Percentiles rank a stretch among this genome's conserved stretches.
phyloP scores from a whole-genome alignment of 805 yeast species.

The Lipomyces spencermartinsiae region DNA sequence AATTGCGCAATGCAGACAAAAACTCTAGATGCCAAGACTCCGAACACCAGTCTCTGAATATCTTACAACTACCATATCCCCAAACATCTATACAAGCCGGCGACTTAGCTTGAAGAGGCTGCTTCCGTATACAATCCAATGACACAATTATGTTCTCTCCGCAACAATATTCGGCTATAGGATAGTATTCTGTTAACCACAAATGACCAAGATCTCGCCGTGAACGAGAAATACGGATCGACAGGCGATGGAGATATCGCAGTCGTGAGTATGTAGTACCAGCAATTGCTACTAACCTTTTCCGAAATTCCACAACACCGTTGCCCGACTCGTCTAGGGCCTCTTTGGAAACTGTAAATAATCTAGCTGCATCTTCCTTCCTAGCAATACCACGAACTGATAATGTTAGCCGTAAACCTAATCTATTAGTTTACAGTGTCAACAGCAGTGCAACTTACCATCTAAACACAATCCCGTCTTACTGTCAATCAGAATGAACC shows the following conservation, averaged over 20 bases:
- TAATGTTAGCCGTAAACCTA: not conserved
- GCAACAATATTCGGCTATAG: slow-evolving; percentile 28
- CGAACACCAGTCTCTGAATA: not conserved
- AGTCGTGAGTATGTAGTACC: not conserved
- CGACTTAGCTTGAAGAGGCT: not conserved
- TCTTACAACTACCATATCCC: not conserved
- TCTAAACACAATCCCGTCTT: slow-evolving; percentile 32
- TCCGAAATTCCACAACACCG: slow-evolving; percentile 21
- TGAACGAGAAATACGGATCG: not conserved
- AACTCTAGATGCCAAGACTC: not conserved
- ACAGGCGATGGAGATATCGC: not conserved
- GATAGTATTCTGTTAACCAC: not conserved
- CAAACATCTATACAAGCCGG: not conserved
- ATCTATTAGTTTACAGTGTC: not conserved
- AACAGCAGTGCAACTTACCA: slow-evolving; percentile 16
- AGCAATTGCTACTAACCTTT: slow-evolving; percentile 14
- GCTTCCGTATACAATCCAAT: slow-evolving; percentile 30
- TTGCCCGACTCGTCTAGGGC: slow-evolving; percentile 16
- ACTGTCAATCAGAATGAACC: slow-evolving; percentile 30
- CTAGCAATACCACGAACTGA: slow-evolving; percentile 33
- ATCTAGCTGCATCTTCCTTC: slow-evolving; percentile 24
- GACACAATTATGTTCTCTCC: slow-evolving; percentile 30
- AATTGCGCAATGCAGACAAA: not conserved
- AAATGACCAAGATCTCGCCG: not conserved
- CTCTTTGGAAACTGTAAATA: slow-evolving; percentile 8